Base-by-base conservation (phyloP, 2,329 filamentous ascomycete species). In the Fusarium heterosporum region DNA sequence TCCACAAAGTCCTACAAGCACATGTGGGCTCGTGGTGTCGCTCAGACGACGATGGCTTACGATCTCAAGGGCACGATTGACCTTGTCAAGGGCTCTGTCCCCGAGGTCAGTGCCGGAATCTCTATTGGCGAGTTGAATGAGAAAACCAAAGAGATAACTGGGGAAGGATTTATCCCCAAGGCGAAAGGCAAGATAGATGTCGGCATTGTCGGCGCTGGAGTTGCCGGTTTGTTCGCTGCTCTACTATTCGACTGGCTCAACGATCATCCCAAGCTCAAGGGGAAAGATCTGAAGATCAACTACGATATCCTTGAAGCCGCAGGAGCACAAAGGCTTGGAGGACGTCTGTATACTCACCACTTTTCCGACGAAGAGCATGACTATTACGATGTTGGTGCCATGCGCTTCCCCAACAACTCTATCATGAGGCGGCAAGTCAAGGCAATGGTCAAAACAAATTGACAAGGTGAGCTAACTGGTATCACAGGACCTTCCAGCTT, bases 221-320 rank as follows among this genome's bases (percentile, higher is more conserved):
- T 41, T 1, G 65, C 56, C 0, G 56, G 66, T 3, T 25, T 68
- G 8, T 68, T 66, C 8, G 16, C 54, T 2, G 66, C 42, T 2
- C 2, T 62, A 11, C 9, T 62, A 1, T 43, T 69, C 8, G 61
- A 69, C 12, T 56, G 47, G 5, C 40, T 69, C 0, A 69, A 69
- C 9, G 19, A 43, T 1, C 48, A 51, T 41, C 10, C 19, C 2
- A 10, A 38, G 1, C 25, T 67, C 1, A 22, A 52, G 5, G 48
- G 38, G 3, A 46, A 59, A 0, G 13, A 17, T n/a, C 48, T 16
- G 2, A 55, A 26, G 9, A 51, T 51, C 16, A 42, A 42, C 0
- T 68, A 69, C 26, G 55, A 68, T 3, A 59, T 69, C 2, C 29
- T 61, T 7, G 66, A 69, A 10, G 64, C 66, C 2, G 56, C 61